Evolutionary conservation across 441 rosid genomes (phyloP).

Genomic region (Adansonia grandidieri): DNA sequence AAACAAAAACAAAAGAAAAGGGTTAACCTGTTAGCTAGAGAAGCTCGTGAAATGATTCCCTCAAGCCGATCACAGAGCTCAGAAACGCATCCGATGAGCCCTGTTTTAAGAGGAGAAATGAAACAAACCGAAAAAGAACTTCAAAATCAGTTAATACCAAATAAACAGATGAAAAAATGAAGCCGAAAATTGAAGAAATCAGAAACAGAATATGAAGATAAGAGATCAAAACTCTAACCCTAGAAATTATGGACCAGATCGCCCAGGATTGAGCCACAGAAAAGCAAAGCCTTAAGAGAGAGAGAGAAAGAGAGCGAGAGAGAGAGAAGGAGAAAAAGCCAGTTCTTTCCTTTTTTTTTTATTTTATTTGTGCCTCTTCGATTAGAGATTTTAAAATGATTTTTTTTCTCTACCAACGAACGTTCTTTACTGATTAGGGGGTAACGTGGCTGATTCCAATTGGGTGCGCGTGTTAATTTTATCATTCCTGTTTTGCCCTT

Average conservation of each 20-base stretch:
- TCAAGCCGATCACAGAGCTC: constrained; percentile 42
- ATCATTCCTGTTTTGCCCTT: neutral
- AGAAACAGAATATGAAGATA: neutral
- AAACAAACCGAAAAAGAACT: neutral
- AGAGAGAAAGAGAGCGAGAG: neutral
- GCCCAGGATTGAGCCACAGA: constrained; percentile 36
- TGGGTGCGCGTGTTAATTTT: constrained; percentile 17
- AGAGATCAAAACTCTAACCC: constrained; percentile 41
- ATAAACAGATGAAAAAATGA: neutral
- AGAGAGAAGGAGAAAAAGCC: too few species aligned
- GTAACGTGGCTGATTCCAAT: constrained; percentile 33
- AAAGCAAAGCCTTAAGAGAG: constrained; percentile 18
- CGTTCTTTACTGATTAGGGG: constrained; percentile 32
- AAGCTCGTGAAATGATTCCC: constrained; percentile 30
- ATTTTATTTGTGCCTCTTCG: neutral
- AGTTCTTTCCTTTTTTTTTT: neutral
- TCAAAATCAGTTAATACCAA: neutral
- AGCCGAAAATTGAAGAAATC: neutral
- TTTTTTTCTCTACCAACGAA: constrained; percentile 33
- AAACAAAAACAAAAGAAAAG: neutral
- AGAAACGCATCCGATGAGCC: constrained; percentile 43
- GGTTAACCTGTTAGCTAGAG: constrained; percentile 33
- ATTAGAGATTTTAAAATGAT: neutral
- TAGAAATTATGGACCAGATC: constrained; percentile 44
- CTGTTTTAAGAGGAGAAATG: constrained; percentile 23